Conservation (phyloP, 495 filamentous ascomycete genomes). For the Sporormia fimetaria region DNA sequence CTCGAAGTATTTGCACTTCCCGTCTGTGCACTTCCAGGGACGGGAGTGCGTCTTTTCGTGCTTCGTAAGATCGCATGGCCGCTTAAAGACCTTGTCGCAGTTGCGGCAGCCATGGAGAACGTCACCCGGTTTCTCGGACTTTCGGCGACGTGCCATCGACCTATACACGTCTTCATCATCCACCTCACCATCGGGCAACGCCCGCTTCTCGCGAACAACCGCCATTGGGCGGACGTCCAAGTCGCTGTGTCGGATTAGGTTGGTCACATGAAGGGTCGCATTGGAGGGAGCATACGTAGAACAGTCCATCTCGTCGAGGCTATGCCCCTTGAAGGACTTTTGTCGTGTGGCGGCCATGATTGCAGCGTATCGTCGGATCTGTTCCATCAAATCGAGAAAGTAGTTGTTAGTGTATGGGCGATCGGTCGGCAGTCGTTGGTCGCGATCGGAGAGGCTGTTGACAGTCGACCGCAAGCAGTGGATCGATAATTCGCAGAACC, state of each 20-base stretch:
- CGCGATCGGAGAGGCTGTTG: slow-evolving; percentile 63
- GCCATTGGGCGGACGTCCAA: slow-evolving; percentile 65
- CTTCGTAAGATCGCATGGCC: slow-evolving; percentile 85
- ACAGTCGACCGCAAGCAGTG: slow-evolving; percentile 75
- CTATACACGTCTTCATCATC: slow-evolving; percentile 68
- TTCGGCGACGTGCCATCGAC: slow-evolving; percentile 84
- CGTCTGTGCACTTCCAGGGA: slow-evolving; percentile 79
- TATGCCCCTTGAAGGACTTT: slow-evolving; percentile 31
- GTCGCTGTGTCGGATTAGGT: slow-evolving; percentile 35
- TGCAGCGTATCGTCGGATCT: slow-evolving; percentile 41
- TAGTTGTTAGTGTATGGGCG: slow-evolving; percentile 84
- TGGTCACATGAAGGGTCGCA: background rate
- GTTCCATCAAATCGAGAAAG: slow-evolving; percentile 84
- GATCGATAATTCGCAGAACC: slow-evolving; percentile 79
- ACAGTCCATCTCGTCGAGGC: slow-evolving; percentile 34
- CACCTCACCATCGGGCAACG: slow-evolving; percentile 18
- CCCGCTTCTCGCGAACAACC: slow-evolving; percentile 56
- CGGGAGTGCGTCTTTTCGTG: slow-evolving; percentile 95
- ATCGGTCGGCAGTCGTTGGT: slow-evolving; percentile 69
- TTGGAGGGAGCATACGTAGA: slow-evolving; percentile 29
- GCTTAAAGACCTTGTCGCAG: slow-evolving; percentile 85
- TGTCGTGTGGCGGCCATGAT: slow-evolving; percentile 44
- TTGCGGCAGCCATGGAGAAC: slow-evolving; percentile 31
- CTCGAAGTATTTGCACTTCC: slow-evolving; percentile 72
- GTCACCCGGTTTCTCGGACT: slow-evolving; percentile 45